A percentile compares a stretch with the other conserved stretches of the same genome.
phyloP scores from a whole-genome alignment of 2,329 filamentous ascomycete species.

The Neofusicoccum umdonicola region DNA sequence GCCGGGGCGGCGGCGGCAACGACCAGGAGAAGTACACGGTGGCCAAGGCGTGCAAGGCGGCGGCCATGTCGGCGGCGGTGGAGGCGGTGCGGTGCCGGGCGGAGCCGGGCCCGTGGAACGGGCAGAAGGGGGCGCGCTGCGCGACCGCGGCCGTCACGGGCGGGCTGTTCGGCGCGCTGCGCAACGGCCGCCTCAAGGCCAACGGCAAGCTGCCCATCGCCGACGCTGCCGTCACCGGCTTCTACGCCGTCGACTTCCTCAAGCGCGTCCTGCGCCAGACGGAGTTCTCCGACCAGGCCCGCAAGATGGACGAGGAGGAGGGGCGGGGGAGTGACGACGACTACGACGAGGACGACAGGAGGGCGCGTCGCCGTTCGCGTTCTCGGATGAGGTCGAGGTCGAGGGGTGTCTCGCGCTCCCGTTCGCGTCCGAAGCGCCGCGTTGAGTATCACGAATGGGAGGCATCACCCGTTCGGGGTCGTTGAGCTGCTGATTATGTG shows the following conservation, averaged over 20 bases:
- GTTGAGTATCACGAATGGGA: not conserved
- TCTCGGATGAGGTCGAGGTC: not conserved
- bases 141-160: not conserved
- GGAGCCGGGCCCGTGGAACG: not conserved
- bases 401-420: not conserved
- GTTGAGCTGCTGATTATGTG: not conserved
- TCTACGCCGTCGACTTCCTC: not conserved
- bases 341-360: not conserved
- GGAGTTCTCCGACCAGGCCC: not conserved
- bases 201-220: not conserved
- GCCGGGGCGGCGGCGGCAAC: no score
- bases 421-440: not conserved
- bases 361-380: not conserved
- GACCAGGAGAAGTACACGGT: not conserved
- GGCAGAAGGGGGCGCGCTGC: not conserved
- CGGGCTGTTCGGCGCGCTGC: not conserved
- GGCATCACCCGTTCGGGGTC: not conserved
- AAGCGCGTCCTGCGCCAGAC: not conserved
- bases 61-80: not conserved
- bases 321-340: not conserved
- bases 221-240: not conserved
- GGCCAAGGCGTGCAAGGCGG: not conserved
- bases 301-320: not conserved
- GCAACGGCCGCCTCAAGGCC: not conserved
- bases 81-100: not conserved